phyloP scores from a whole-genome alignment of 208 protist genomes.

The Leishmania guyanensis region DNA sequence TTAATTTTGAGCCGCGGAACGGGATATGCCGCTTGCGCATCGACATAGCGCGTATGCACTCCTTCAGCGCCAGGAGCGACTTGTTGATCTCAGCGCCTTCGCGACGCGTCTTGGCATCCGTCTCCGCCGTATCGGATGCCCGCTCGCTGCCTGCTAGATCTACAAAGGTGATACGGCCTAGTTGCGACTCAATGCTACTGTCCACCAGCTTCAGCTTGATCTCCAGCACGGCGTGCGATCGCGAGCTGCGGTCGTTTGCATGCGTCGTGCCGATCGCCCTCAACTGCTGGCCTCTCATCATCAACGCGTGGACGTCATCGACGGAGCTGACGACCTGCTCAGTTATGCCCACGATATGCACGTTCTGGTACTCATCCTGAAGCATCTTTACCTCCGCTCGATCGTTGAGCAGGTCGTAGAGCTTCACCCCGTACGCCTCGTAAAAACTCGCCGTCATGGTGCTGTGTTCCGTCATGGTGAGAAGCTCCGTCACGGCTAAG shows the following conservation, averaged over 20 bases:
- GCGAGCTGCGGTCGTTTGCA: slow-evolving; percentile 84
- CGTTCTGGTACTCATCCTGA: slow-evolving; percentile 92
- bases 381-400: slow-evolving; percentile 83
- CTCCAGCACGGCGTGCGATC: slow-evolving; percentile 85
- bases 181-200: slow-evolving; percentile 21
- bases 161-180: slow-evolving; percentile 97
- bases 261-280: slow-evolving; percentile 83
- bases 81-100: slow-evolving; percentile 98
- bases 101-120: slow-evolving; percentile 87
- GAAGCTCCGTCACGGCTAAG: slow-evolving; percentile 92
- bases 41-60: slow-evolving; percentile 97
- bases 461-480: slow-evolving; percentile 52
- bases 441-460: slow-evolving; percentile 88
- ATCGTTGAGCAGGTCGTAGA: slow-evolving; percentile 95
- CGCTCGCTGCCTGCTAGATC: slow-evolving; percentile 98
- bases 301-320: slow-evolving; percentile 75
- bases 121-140: slow-evolving; percentile 90
- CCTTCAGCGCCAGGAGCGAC: slow-evolving; percentile 96
- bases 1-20: slow-evolving; percentile 96
- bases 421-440: slow-evolving; percentile 94
- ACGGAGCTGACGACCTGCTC: slow-evolving; percentile 70
- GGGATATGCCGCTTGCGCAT: slow-evolving; percentile 93
- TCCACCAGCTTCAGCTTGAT: slow-evolving; percentile 60
- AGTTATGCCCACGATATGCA: slow-evolving; percentile 92
- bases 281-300: slow-evolving; percentile 77